phyloP scores from a whole-genome alignment of 2,329 filamentous ascomycete genomes.

The Colletotrichum noveboracense region DNA sequence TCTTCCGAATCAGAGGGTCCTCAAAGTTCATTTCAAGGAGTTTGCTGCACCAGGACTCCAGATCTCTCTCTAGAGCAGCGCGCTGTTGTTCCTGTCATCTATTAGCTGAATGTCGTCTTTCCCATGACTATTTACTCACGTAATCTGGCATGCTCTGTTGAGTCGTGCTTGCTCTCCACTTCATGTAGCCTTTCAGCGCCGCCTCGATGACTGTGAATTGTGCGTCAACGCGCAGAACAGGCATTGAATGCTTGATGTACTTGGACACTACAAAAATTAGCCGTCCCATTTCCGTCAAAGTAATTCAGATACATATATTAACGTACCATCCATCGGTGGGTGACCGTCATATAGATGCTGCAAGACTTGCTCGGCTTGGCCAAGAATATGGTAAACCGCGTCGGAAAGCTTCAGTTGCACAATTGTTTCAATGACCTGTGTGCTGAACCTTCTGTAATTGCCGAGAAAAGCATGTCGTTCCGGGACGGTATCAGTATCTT shows the following conservation, averaged over 20 bases:
- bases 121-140: background rate
- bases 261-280: slow-evolving; percentile 45
- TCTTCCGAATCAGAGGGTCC: slow-evolving; percentile 84
- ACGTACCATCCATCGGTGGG: slow-evolving; percentile 69
- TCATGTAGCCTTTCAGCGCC: slow-evolving; percentile 85
- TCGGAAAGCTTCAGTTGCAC: slow-evolving; percentile 83
- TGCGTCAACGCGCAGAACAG: slow-evolving; percentile 82
- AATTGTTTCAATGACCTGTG: slow-evolving; percentile 85
- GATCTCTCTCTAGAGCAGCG: slow-evolving; percentile 62
- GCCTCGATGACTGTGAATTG: slow-evolving; percentile 91
- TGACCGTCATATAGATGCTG: slow-evolving; percentile 76
- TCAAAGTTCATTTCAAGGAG: slow-evolving; percentile 76
- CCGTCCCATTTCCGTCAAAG: background rate
- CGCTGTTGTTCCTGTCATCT: slow-evolving; percentile 52
- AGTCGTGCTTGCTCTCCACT: slow-evolving; percentile 62
- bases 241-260: slow-evolving; percentile 73
- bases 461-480: slow-evolving; percentile 94
- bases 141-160: slow-evolving; percentile 23
- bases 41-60: slow-evolving; percentile 76
- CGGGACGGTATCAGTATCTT: slow-evolving; percentile 94
- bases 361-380: slow-evolving; percentile 75
- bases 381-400: slow-evolving; percentile 86
- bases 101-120: background rate
- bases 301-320: background rate
- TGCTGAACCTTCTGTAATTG: slow-evolving; percentile 92